Percentiles rank a stretch among this genome's conserved stretches.
Evolutionary conservation across 1,139 yeast genomes (phyloP).

Genomic region (Hanseniaspora gamundiae): DNA sequence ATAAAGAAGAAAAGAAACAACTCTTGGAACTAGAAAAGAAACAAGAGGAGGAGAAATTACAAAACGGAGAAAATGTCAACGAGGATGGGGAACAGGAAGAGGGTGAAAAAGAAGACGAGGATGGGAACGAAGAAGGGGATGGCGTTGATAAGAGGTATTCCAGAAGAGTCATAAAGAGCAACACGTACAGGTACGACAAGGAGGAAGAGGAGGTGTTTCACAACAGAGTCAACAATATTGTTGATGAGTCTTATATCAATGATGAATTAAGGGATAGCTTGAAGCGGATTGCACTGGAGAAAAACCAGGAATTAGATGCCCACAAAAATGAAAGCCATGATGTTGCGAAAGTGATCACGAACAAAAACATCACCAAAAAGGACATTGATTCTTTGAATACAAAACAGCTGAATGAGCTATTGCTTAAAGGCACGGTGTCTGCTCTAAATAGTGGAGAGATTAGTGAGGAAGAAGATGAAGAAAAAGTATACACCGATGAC

Average conservation of each 20-base stretch:
- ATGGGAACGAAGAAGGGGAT: not conserved
- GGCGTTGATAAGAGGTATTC: not conserved
- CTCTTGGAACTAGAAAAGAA: not conserved
- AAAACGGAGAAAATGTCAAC: not conserved
- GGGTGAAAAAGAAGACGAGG: not conserved
- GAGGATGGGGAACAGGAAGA: not conserved
- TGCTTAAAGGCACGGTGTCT: not conserved
- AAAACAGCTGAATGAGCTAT: not conserved
- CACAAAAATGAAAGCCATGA: not conserved
- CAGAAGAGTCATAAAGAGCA: not conserved
- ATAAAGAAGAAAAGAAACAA: constrained; percentile 5
- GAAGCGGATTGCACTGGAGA: not conserved
- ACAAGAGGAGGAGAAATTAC: not conserved
- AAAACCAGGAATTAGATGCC: not conserved
- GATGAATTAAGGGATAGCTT: not conserved
- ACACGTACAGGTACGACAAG: not conserved
- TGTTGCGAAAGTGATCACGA: not conserved
- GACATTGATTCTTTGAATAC: not conserved
- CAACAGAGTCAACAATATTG: not conserved
- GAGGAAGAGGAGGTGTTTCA: not conserved
- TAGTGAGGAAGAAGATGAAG: too few relatives aligned
- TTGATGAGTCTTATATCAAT: not conserved
- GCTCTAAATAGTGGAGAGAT: too few relatives aligned
- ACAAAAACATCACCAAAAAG: not conserved
- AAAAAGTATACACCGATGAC: not conserved